Percentiles rank a stretch among this genome's conserved stretches.
Evolutionary conservation across 441 rosid genomes (phyloP).

Genomic region (Populus tomentosa): DNA sequence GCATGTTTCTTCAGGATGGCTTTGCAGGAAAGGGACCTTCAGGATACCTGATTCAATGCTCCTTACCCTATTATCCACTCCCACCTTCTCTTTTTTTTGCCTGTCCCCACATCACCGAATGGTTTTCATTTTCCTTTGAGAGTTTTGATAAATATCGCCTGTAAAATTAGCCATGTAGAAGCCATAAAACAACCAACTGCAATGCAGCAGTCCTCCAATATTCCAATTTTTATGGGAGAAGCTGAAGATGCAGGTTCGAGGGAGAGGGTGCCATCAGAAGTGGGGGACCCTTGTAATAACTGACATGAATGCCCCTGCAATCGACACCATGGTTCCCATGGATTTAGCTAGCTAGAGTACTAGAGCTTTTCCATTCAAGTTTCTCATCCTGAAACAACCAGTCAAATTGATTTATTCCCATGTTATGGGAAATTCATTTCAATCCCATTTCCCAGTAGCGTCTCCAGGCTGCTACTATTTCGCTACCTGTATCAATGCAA

Average conservation of each 20-base stretch:
- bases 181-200: constrained; percentile 38
- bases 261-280: constrained; percentile 19
- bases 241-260: constrained; percentile 19
- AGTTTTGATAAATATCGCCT: constrained; percentile 27
- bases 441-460: not conserved
- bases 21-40: constrained; percentile 35
- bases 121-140: not conserved
- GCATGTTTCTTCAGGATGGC: constrained; percentile 26
- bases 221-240: constrained; percentile 39
- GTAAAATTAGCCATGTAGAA: constrained; percentile 45
- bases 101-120: constrained; percentile 50
- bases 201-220: constrained; percentile 48
- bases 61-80: constrained; percentile 8
- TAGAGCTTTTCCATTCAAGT: constrained; percentile 34
- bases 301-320: constrained; percentile 51
- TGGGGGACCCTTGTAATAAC: constrained; percentile 38
- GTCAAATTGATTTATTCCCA: constrained; percentile 15
- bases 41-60: constrained; percentile 26
- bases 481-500: not conserved
- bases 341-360: constrained; percentile 36
- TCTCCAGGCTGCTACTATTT: not conserved
- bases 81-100: constrained; percentile 32
- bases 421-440: not conserved
- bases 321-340: constrained; percentile 40
- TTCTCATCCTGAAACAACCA: constrained; percentile 40